These are phyloP conservation scores for Stemphylium vesicarium DNA, from an alignment of 2,329 filamentous ascomycete genomes.

Conservation along the genomic window DNA sequence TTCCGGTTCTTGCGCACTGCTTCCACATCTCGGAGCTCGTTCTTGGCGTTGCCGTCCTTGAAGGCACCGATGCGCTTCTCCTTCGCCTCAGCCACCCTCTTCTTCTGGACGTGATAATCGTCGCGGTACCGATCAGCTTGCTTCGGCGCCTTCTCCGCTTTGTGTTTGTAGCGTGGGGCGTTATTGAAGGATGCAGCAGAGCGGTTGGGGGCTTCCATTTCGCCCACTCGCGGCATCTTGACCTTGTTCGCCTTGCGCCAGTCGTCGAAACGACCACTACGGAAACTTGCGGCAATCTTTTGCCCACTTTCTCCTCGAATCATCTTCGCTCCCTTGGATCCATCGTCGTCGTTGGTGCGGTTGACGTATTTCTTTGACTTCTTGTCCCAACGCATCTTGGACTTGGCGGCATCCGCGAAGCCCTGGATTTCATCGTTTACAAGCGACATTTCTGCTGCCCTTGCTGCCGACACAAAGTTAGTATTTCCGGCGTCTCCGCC, in stretches of 20 bases:
- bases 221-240: conserved; percentile 80
- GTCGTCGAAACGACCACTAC: conserved; percentile 88
- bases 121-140: conserved; percentile 89
- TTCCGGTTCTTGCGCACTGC: conserved; percentile 85
- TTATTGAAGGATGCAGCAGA: conserved; percentile 35
- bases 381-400: conserved; percentile 93
- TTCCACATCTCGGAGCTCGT: conserved; percentile 79
- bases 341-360: conserved; percentile 92
- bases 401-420: conserved; percentile 77
- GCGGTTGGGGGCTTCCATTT: conserved; percentile 65
- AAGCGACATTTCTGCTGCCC: conserved; percentile 88
- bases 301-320: conserved; percentile 89
- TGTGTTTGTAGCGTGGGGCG: conserved; percentile 77
- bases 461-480: conserved; percentile 88
- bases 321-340: conserved; percentile 74
- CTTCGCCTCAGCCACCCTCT: conserved; percentile 83
- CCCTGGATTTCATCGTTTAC: conserved; percentile 84
- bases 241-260: conserved; percentile 91
- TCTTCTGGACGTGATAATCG: conserved; percentile 89
- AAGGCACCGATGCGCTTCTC: conserved; percentile 81
- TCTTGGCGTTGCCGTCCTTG: conserved; percentile 73
- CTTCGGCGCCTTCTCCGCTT: conserved; percentile 86
- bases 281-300: conserved; percentile 94
- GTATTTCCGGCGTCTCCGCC: conserved; percentile 67
- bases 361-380: conserved; percentile 95